These are phyloP conservation scores for Lecanicillium sp. DNA, from an alignment of 2,329 filamentous ascomycete species.

Conservation along the genomic window DNA sequence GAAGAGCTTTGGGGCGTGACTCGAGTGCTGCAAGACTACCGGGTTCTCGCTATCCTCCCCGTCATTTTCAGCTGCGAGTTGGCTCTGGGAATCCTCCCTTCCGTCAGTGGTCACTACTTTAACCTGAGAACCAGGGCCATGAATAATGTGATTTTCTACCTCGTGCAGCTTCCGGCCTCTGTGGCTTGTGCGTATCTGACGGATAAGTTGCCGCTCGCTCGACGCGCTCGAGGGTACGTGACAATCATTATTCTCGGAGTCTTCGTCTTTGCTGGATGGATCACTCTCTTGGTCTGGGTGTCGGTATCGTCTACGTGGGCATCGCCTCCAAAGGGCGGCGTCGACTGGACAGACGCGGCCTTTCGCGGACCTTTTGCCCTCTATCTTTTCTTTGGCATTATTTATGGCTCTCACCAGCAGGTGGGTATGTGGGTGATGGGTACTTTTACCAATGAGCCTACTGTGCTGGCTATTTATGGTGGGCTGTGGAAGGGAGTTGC, in stretches of 20 bases:
- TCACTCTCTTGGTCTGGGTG: conserved; percentile 8
- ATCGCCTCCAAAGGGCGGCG: conserved; percentile 4
- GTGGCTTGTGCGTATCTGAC: conserved; percentile 8
- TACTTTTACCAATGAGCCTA: conserved; percentile 12
- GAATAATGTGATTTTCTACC: conserved; percentile 11
- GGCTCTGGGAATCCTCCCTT: conserved; percentile 8
- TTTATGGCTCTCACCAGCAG: conserved; percentile 11
- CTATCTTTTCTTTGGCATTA: conserved; percentile 10
- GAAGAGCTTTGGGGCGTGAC: conserved; percentile 9
- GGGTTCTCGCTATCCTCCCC: conserved; percentile 11
- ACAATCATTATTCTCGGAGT: conserved; percentile 6
- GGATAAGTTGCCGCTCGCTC: conserved; percentile 5
- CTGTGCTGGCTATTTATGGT: conserved; percentile 8
- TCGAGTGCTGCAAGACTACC: conserved; percentile 7
- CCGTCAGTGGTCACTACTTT: conserved; percentile 12
- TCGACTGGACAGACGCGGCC: conserved; percentile 10
- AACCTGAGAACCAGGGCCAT: conserved; percentile 12
- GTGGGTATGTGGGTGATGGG: conserved; percentile 11
- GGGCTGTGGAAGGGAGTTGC: conserved; percentile 11
- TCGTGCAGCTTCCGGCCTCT: conserved; percentile 11
- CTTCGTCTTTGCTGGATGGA: conserved; percentile 6
- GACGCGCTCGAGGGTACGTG: conserved; percentile 6
- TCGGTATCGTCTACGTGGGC: conserved; percentile 3
- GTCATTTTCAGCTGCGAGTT: conserved; percentile 12
- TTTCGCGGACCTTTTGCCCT: conserved; percentile 10